Conservation (phyloP, 2,329 filamentous ascomycete genomes). For the Alternaria dauci region DNA sequence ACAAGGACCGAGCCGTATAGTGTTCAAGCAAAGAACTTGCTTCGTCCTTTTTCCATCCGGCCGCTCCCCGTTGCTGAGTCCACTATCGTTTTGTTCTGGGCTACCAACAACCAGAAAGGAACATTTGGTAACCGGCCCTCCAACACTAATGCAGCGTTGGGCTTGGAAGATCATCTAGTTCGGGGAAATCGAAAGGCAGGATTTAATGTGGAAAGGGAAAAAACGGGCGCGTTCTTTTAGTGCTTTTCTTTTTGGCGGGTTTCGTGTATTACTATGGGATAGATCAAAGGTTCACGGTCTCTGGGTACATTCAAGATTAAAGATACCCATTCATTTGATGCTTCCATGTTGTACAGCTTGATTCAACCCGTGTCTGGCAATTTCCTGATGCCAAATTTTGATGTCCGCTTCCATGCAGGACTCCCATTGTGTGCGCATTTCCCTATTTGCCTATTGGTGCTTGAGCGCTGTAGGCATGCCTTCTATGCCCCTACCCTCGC, state of each 20-base stretch:
- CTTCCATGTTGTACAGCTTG: constrained; percentile 15
- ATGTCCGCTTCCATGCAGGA: neutral
- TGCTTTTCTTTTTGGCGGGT: neutral
- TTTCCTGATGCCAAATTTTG: neutral
- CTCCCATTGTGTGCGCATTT: neutral
- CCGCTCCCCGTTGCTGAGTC: neutral
- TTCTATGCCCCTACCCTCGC: neutral
- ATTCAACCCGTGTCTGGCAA: neutral
- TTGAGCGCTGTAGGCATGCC: neutral
- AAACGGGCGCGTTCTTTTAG: neutral
- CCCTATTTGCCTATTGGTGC: neutral
- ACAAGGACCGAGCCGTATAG: neutral
- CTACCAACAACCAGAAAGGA: neutral
- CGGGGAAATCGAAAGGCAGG: neutral
- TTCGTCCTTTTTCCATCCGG: neutral
- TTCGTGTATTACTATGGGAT: constrained; percentile 8
- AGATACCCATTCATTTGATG: constrained; percentile 28
- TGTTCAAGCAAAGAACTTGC: neutral
- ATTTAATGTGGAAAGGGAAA: neutral
- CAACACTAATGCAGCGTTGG: neutral
- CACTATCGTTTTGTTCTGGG: neutral
- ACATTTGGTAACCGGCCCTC: neutral
- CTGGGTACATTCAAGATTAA: constrained; percentile 14
- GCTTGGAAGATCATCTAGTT: neutral
- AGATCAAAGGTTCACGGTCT: neutral